A percentile compares a stretch with the other conserved stretches of the same genome.
phyloP scores from a whole-genome alignment of 495 filamentous ascomycete species.

The Glarea lozoyensis region DNA sequence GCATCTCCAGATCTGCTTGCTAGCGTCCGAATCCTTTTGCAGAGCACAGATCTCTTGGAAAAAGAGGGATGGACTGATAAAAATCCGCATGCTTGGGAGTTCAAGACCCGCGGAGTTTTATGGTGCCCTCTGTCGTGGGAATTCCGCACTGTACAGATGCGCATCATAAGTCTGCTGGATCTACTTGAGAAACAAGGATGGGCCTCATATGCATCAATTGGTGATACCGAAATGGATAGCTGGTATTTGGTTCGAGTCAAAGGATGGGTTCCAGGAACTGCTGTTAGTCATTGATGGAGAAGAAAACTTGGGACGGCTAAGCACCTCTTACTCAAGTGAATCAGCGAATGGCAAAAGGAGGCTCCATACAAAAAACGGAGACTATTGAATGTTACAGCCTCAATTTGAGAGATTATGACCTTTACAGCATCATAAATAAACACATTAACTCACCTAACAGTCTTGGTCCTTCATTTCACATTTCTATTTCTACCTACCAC shows the following conservation, averaged over 20 bases:
- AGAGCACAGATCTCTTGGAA: constrained; percentile 4
- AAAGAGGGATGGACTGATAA: constrained; percentile 14
- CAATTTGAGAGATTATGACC: too few species aligned
- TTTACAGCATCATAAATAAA: too few species aligned
- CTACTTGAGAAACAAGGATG: constrained; percentile 14
- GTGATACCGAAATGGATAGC: constrained; percentile 12
- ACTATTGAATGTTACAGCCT: too few species aligned
- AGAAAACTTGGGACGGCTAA: too few species aligned
- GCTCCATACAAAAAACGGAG: too few species aligned
- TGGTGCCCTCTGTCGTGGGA: constrained; percentile 10
- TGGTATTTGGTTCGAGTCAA: constrained; percentile 17
- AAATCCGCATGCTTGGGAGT: constrained; percentile 11
- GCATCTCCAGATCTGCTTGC: constrained; percentile 3
- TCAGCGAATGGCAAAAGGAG: too few species aligned
- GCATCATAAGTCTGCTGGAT: constrained; percentile 14
- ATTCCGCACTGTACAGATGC: constrained; percentile 7
- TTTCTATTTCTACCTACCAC: too few species aligned
- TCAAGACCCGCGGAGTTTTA: constrained; percentile 13
- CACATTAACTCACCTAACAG: too few species aligned
- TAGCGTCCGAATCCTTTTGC: constrained; percentile 1
- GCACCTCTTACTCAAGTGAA: too few species aligned
- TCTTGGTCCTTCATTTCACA: too few species aligned
- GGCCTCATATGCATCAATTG: constrained; percentile 13
- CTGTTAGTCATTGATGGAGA: constrained; percentile 13
- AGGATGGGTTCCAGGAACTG: constrained; percentile 7